Evolutionary conservation across 768 basidiomycete species (phyloP), one percentile per base, ranked within the genome.

Genomic region (Gloeostereum incarnatum): DNA sequence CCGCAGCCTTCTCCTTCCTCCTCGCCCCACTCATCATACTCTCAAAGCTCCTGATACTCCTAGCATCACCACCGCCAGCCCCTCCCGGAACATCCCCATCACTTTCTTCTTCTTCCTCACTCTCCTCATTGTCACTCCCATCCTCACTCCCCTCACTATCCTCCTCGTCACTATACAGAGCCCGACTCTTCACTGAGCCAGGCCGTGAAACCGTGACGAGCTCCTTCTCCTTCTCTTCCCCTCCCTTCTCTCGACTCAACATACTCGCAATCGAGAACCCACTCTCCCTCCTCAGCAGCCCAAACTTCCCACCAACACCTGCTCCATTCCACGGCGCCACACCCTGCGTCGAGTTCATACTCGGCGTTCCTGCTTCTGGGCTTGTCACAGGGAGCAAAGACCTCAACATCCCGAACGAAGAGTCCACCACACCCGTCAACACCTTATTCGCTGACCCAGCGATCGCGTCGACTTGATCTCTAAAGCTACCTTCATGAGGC

Each of bases 1-100:
- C 44, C n/a, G 39, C 38, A 13, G 36, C 41, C n/a, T 38, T 20
- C 6, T 41, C 39, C 5, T 34, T 30, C 33, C 11, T 39, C 35
- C 46, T 38, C 22, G 36, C 41, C 41, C 65, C 63, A 51, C 68
- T 78, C 68, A 89, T 63, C 88, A 89, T 90, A 46, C 75, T 90
- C 63, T 81, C 82, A 50, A 93, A 91, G 54, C 89, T 92, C 46
- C 76, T 63, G 38, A 92, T 84, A 48, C 88, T 90, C 59, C 81
- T 66, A 30, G 75, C 49, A 55, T 89, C 88, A 40, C 58, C 58
- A 3, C 74, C 60, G 40, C 78, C 69, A 55, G 76, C 71, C 8
- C 66, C 68, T 36, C 59, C 62, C 14, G 42, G 49, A 6, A 48
- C 51, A 4, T 36, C 50, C 6, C 23, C 39, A 3, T 59, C 66